Evolutionary conservation across 1,139 yeast genomes (phyloP).

Genomic region (Blastobotrys persicus): DNA sequence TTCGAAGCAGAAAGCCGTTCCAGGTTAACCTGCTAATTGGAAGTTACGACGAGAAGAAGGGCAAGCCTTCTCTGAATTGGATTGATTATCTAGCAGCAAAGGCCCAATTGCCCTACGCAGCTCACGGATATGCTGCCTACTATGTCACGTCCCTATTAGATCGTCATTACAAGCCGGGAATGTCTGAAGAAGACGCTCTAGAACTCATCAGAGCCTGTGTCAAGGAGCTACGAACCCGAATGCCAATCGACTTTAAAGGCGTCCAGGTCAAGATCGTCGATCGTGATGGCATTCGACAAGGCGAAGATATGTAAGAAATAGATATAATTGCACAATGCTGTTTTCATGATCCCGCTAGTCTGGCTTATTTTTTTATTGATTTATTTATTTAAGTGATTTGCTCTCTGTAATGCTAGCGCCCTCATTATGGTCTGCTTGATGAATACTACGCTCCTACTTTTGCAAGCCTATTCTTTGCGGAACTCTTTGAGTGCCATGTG

Average conservation of each 20-base stretch:
- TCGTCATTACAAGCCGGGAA: slow-evolving; percentile 79
- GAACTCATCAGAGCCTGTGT: slow-evolving; percentile 70
- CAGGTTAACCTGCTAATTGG: slow-evolving; percentile 89
- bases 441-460: no score
- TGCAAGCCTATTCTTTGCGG: no score
- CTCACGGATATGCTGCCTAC: slow-evolving; percentile 96
- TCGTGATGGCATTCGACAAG: slow-evolving; percentile 49
- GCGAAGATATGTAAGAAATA: slow-evolving; percentile 37
- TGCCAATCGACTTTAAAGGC: slow-evolving; percentile 97
- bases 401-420: no score
- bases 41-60: slow-evolving; percentile 68
- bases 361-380: no score
- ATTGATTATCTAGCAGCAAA: slow-evolving; percentile 93
- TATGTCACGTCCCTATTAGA: slow-evolving; percentile 88
- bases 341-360: no score
- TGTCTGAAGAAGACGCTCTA: slow-evolving; percentile 77
- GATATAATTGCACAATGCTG: no score
- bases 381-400: no score
- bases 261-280: slow-evolving; percentile 73
- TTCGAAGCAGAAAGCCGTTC: slow-evolving; percentile 90
- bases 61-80: slow-evolving; percentile 74
- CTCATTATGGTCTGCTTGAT: no score
- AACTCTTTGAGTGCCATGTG: no score
- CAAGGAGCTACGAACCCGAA: slow-evolving; percentile 75
- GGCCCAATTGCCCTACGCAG: slow-evolving; percentile 90